Evolutionary conservation across 768 basidiomycete genomes (phyloP).

Genomic region (Coprinellus micaceus): DNA sequence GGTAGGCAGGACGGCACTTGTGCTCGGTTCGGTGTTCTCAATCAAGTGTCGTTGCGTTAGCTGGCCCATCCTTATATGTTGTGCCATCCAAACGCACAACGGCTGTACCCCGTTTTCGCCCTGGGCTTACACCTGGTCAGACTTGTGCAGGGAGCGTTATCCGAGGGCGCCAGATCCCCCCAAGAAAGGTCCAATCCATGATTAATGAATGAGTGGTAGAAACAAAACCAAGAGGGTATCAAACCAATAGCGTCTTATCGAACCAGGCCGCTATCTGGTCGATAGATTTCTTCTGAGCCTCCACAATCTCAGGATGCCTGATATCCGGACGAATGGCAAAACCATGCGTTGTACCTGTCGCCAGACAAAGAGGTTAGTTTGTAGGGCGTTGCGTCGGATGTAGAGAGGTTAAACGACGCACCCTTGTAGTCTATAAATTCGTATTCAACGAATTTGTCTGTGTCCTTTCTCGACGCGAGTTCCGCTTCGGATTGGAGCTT

Average conservation of each 20-base stretch:
- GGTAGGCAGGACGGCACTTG: no score
- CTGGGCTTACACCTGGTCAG: no score
- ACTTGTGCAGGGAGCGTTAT: no score
- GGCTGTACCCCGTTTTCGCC: no score
- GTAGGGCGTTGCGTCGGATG: neutral
- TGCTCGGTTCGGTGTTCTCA: no score
- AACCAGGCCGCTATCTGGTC: slow-evolving; percentile 45
- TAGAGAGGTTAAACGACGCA: slow-evolving; percentile 11
- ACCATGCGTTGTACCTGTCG: slow-evolving; percentile 45
- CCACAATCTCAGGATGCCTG: slow-evolving; percentile 34
- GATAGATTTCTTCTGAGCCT: slow-evolving; percentile 39
- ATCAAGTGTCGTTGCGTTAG: no score
- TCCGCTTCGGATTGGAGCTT: slow-evolving; percentile 33
- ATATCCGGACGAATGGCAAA: slow-evolving; percentile 43
- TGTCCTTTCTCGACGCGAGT: slow-evolving; percentile 33
- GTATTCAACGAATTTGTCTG: slow-evolving; percentile 36
- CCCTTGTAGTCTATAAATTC: slow-evolving; percentile 46
- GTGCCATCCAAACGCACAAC: no score
- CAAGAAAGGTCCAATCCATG: no score
- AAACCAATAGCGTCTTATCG: slow-evolving; percentile 24
- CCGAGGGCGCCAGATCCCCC: no score
- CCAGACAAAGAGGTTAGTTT: neutral
- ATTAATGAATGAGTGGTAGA: no score
- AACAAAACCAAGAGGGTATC: no score
- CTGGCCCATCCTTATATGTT: no score